Percentiles rank a stretch among this genome's conserved stretches.
phyloP scores from a whole-genome alignment of 2,329 filamentous ascomycete species.

The Talaromyces sp. region DNA sequence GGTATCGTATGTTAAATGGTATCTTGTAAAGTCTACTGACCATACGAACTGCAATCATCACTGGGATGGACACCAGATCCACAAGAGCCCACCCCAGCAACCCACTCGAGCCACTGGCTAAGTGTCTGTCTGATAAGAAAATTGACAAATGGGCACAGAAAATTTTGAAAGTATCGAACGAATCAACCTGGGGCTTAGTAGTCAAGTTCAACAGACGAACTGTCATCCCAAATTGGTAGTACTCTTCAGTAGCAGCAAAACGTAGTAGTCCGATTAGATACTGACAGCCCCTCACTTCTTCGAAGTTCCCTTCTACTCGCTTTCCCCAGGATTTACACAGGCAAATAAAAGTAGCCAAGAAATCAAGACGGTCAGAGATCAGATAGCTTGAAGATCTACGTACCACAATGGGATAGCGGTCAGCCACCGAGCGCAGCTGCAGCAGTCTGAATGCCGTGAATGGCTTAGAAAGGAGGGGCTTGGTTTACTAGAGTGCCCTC shows the following conservation, averaged over 20 bases:
- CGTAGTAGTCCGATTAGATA: neutral
- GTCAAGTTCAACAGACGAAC: neutral
- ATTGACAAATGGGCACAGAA: neutral
- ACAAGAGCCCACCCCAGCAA: neutral
- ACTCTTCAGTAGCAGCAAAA: neutral
- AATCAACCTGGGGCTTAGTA: neutral
- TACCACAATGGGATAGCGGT: slow-evolving; percentile 4
- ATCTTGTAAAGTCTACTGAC: neutral
- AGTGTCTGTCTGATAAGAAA: neutral
- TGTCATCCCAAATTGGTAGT: neutral
- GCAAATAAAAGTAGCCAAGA: neutral
- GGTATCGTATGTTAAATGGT: neutral
- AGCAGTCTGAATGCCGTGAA: neutral
- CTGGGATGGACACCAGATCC: neutral
- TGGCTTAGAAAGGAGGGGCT: neutral
- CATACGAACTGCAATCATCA: neutral
- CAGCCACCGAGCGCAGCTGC: neutral
- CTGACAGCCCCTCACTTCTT: neutral
- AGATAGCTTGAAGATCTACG: slow-evolving; percentile 7
- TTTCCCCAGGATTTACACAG: neutral
- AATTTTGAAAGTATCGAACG: too few species aligned
- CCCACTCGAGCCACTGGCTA: neutral
- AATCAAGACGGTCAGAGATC: neutral
- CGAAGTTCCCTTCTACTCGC: neutral
- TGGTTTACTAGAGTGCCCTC: neutral